Evolutionary conservation across 1,284 basidiomycete genomes (phyloP), one percentile per base, ranked within the genome.

Genomic region (Malassezia slooffiae): DNA sequence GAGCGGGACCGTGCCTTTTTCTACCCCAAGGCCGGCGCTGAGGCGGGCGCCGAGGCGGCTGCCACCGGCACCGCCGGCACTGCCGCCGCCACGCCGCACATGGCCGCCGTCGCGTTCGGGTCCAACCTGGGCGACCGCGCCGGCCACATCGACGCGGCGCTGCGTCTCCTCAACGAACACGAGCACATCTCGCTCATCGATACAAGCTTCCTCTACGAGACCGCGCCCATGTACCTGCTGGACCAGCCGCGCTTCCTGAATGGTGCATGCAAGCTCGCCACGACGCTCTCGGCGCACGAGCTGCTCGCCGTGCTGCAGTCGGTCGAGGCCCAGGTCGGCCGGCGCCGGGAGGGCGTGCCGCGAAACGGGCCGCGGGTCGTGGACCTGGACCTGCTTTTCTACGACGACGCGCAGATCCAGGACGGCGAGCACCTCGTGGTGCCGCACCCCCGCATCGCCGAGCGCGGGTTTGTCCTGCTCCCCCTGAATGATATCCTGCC

Each of bases 151-250:
- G 80, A 85, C 56, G 71, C 74, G 21, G 86, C 87, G 77, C 21
- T 74, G 81, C 2, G 80, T 80, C 62, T 5, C 55, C 47, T 68
- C 43, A 28, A 52, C 56, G 44, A 62, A 50, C 44, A 56, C 15
- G 35, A 50, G 4, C 50, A 43, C 19, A 58, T 70, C 80, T 4
- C 65, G 60, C 12, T 61, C 72, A 71, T 83, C 20, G 76, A 85
- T 55, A 90, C 87, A 0, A 89, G 86, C 63, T 87, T 90, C 71
- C 71, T 97, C 72, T 97, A 97, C 68, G 83, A 95, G 71, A 90
- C 83, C 15, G 76, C 81, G 16, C 88, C 93, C 0, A 96, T 96
- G 93, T 99, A 97, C 70, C 80, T 91, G 19, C 77, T 78, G 13
- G 81, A 93, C 52, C 91, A 99, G 70, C 84, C 83, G 19, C 72